Percentiles rank a stretch among this genome's conserved stretches.
Evolutionary conservation across 176 grass and related monocot species (phyloP).

Genomic region (Bolboschoenus planiculmis): DNA sequence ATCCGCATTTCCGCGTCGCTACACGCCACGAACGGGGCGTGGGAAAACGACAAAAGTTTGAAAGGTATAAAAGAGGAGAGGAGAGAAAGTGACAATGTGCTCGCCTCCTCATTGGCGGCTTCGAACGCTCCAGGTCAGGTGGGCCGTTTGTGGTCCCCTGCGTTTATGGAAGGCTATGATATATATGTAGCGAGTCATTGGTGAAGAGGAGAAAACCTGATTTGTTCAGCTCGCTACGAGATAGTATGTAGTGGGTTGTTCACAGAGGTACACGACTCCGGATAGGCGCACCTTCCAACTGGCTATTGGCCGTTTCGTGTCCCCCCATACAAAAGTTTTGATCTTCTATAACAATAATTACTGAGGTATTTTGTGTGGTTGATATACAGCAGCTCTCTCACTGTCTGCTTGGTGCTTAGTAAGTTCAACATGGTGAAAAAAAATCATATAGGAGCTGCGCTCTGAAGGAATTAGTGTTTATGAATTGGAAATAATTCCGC

Average conservation of each 20-base stretch:
- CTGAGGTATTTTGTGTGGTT: no score
- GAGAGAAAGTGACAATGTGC: not conserved
- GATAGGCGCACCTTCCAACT: not conserved
- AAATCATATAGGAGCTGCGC: no score
- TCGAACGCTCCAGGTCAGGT: not conserved
- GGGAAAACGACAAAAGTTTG: conserved; percentile 1
- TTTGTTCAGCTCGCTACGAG: no score
- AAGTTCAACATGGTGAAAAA: no score
- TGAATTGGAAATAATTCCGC: no score
- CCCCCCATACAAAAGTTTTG: no score
- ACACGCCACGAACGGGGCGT: not conserved
- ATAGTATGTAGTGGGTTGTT: not conserved
- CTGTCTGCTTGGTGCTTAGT: no score
- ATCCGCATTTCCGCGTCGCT: conserved; percentile 14
- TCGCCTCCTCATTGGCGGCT: conserved; percentile 3
- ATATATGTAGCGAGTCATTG: not conserved
- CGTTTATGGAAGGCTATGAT: no score
- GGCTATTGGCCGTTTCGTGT: not conserved
- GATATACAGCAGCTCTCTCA: no score
- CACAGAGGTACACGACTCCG: no score
- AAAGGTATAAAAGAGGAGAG: not conserved
- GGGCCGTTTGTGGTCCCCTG: not conserved
- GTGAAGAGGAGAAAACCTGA: not conserved
- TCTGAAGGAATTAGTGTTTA: no score
- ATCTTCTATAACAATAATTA: no score